phyloP scores from a whole-genome alignment of 108 stramenopile genomes.

The Mayamaea pseudoterrestris region DNA sequence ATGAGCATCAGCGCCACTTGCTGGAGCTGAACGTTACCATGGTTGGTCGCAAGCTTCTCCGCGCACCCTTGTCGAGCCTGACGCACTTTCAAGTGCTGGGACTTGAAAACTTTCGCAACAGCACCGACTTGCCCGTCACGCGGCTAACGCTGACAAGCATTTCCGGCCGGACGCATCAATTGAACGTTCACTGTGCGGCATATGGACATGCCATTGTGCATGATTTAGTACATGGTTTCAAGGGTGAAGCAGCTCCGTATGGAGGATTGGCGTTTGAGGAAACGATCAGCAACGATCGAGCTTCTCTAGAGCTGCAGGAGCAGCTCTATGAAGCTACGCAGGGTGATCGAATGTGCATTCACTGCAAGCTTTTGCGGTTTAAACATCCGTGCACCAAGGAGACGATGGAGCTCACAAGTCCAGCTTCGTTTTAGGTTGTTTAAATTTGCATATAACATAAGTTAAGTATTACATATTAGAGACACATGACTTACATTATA shows the following conservation, averaged over 20 bases:
- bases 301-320: constrained; percentile 37
- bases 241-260: constrained; percentile 66
- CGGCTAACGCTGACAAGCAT: constrained; percentile 59
- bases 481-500: no score
- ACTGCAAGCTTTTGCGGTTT: constrained; percentile 65
- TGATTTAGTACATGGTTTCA: constrained; percentile 60
- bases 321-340: constrained; percentile 9
- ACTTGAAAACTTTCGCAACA: background rate
- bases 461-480: no score
- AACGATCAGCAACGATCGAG: no score
- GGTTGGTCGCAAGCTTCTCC: constrained; percentile 57
- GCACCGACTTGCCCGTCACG: constrained; percentile 51
- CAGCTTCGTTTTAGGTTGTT: constrained; percentile 47
- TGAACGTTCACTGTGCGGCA: constrained; percentile 77
- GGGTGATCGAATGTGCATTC: constrained; percentile 42
- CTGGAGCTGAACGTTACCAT: constrained; percentile 34
- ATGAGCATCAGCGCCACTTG: constrained; percentile 56
- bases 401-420: constrained; percentile 26
- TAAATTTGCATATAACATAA: no score
- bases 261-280: constrained; percentile 62
- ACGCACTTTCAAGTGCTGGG: constrained; percentile 52
- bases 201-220: constrained; percentile 85
- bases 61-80: constrained; percentile 53
- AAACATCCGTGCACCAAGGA: constrained; percentile 53
- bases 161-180: constrained; percentile 75